Base-by-base conservation (phyloP, 2,329 filamentous ascomycete species). In the Aspergillus proliferans region DNA sequence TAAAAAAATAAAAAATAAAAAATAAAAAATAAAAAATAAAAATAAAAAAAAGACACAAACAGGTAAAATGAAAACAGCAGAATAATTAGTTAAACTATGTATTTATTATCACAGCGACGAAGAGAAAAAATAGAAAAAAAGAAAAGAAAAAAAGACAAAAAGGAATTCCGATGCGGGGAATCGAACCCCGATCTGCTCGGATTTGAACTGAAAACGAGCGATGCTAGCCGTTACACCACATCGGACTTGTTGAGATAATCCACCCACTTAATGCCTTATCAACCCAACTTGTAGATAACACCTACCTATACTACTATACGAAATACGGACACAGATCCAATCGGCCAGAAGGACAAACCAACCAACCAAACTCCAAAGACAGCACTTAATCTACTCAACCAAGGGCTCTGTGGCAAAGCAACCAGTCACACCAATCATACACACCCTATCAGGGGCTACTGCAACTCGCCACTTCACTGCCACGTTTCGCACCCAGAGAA, bases 191-290 rank as follows among this genome's bases (percentile, higher is more conserved):
- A 40, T 40, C 38, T 40, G 38, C 38, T 40, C 38, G 38, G 38
- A 19, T 19, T 15, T 40, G 4, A 12, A 40, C 38, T 40, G 38
- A 40, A 40, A 40, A 40, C 38, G 38, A 40, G 38, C 38, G 38
- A 40, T 40, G 38, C 38, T 40, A 40, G 38, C 38, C 38, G 38
- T 40, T 40, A 40, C 38, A 40, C 38, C 38, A 40, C 38, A 40
- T 19, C 38, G 38, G 38, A 40, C 8, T 18, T 28, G 26, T 28
- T 28, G 9, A 3, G 4, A 9, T 28, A 9, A 28, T 9, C 1
- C 2, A 9, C 2, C 7, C 24, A 26, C 24, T 7, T 26, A 1
- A 8, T 8, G 7, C 2, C 7, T 8, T 8, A 26, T 26, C 6
- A 7, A 1, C 24, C 7, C 7, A 26, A 8, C 24, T 26, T 26